Percentiles rank a stretch among this genome's conserved stretches.
These are phyloP conservation scores for Colletotrichum sp. DNA, from an alignment of 2,329 filamentous ascomycete species.

Conservation along the genomic window DNA sequence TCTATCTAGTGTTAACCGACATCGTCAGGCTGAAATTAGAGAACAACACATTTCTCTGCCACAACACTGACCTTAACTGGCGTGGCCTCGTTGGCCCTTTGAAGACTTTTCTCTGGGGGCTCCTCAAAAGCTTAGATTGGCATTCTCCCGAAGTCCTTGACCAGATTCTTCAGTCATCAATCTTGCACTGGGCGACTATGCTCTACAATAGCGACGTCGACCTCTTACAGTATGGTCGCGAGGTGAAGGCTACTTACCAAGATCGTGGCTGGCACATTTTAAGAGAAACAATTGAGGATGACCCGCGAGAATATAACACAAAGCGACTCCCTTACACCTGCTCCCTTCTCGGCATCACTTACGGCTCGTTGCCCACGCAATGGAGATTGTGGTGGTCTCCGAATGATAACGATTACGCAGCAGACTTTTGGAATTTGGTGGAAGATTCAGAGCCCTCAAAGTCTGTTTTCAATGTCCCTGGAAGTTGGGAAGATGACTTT, in stretches of 20 bases:
- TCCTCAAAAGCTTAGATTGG: no score
- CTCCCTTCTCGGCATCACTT: neutral
- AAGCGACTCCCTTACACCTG: neutral
- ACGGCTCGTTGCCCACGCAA: neutral
- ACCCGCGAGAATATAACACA: no score
- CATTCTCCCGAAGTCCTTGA: neutral
- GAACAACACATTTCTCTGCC: no score
- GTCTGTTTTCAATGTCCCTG: no score
- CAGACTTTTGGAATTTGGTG: neutral
- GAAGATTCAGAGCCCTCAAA: neutral
- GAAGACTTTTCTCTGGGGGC: no score
- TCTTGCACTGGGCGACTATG: neutral
- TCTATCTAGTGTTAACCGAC: no score
- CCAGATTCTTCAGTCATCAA: neutral
- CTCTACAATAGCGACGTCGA: neutral
- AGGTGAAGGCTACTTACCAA: fast-evolving
- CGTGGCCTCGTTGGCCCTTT: no score
- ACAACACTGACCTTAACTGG: no score
- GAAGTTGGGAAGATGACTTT: no score
- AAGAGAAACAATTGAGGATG: no score
- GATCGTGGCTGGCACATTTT: fast-evolving
- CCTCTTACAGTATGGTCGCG: neutral
- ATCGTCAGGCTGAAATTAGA: no score
- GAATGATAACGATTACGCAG: neutral
- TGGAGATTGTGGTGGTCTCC: neutral